Evolutionary conservation across 441 rosid genomes (phyloP).

Genomic region (Euphorbia celastroides): DNA sequence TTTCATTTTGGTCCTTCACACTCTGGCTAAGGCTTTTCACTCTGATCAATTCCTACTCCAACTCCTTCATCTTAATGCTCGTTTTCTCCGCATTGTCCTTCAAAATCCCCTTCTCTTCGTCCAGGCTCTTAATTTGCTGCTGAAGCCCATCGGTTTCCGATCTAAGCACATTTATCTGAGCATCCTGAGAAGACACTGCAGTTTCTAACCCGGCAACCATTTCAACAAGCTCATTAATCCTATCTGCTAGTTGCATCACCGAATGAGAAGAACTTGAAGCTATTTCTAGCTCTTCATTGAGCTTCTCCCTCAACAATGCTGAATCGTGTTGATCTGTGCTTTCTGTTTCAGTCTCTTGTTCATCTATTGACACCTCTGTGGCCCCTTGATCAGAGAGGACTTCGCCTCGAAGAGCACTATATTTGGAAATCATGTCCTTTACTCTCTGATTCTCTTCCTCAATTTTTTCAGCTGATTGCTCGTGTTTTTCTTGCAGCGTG

Average conservation of each 20-base stretch:
- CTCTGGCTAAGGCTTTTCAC: constrained; percentile 43
- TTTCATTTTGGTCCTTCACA: constrained; percentile 40
- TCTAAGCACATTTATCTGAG: constrained; percentile 48
- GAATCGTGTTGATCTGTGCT: constrained; percentile 11
- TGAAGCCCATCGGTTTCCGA: constrained; percentile 54
- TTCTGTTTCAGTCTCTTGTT: constrained; percentile 21
- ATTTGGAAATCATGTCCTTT: constrained; percentile 38
- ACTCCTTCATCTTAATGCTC: constrained; percentile 36
- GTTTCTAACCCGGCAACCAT: constrained; percentile 57
- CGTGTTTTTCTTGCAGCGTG: constrained; percentile 55
- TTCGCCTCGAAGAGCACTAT: constrained; percentile 34
- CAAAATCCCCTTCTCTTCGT: constrained; percentile 52
- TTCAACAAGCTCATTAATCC: constrained; percentile 66
- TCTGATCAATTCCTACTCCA: constrained; percentile 54
- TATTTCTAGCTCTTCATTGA: constrained; percentile 25
- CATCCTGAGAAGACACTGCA: constrained; percentile 50
- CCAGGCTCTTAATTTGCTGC: constrained; percentile 42
- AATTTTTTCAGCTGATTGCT: constrained; percentile 45
- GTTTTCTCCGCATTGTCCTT: constrained; percentile 33
- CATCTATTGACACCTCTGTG: constrained; percentile 16
- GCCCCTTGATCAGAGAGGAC: constrained; percentile 18
- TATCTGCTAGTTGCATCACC: constrained; percentile 54
- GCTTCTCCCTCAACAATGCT: constrained; percentile 28
- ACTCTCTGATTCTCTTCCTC: constrained; percentile 43
- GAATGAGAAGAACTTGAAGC: constrained; percentile 31